Percentiles rank a stretch among this genome's conserved stretches.
These are phyloP conservation scores for Saturnispora dispora DNA, from an alignment of 805 yeast genomes.

Conservation along the genomic window DNA sequence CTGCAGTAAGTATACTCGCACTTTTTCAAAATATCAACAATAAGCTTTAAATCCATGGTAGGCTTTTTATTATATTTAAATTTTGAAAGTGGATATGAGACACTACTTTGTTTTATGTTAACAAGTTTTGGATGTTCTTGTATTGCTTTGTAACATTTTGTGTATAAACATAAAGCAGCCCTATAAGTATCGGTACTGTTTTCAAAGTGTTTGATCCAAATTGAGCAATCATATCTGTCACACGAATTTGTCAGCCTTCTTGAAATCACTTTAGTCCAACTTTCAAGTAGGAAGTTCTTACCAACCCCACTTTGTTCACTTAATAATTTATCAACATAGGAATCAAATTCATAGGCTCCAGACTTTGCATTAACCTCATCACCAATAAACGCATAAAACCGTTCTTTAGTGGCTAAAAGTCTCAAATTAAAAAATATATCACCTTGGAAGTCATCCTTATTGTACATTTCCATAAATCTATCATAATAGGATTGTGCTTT, in stretches of 20 bases:
- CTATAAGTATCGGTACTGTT: constrained; percentile 9
- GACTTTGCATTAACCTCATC: not conserved
- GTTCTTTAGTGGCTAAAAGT: not conserved
- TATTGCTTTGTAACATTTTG: constrained; percentile 26
- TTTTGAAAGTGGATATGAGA: constrained; percentile 33
- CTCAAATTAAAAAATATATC: not conserved
- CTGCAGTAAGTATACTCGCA: constrained; percentile 1
- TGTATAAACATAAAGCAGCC: constrained; percentile 16
- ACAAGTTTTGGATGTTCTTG: constrained; percentile 41
- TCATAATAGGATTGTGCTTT: constrained; percentile 12
- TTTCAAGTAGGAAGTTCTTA: not conserved
- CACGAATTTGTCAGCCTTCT: constrained; percentile 5
- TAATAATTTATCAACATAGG: not conserved
- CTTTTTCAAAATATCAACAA: constrained; percentile 1
- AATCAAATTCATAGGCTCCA: not conserved
- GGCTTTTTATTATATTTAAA: not conserved
- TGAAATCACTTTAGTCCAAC: constrained; percentile 1
- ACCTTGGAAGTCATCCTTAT: not conserved
- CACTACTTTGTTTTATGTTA: constrained; percentile 40
- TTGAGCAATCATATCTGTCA: not conserved
- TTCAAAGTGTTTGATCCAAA: constrained; percentile 4
- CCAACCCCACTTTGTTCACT: not conserved
- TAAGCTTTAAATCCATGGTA: not conserved
- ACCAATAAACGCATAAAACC: not conserved
- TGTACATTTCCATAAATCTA: not conserved